phyloP scores from a whole-genome alignment of 2,329 filamentous ascomycete genomes.

The Pezicula neosporulosa region DNA sequence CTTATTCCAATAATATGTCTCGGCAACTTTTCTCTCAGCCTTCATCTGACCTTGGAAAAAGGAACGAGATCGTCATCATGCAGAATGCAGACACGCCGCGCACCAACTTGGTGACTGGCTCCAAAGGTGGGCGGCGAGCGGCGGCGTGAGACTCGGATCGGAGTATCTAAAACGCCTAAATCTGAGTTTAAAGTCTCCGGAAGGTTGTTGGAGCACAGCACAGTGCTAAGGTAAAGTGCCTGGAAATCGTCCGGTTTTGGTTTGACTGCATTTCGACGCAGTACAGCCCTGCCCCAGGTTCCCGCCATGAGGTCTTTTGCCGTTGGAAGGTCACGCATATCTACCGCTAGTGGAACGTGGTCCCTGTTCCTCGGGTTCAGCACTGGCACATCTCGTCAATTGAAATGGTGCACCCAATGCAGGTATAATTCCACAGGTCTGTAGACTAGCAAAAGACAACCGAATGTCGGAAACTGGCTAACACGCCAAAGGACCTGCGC shows the following conservation, averaged over 20 bases:
- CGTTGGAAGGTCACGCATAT: conserved; percentile 12
- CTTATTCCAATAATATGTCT: too few species aligned
- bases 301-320: conserved; percentile 19
- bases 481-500: conserved; percentile 3
- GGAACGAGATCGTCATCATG: too few species aligned
- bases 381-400: conserved; percentile 11
- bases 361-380: conserved; percentile 20
- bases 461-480: background rate
- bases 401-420: conserved; percentile 21
- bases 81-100: too few species aligned
- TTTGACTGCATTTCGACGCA: background rate
- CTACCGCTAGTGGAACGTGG: conserved; percentile 17
- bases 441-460: conserved; percentile 2
- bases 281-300: background rate
- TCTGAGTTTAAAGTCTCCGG: background rate
- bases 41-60: too few species aligned
- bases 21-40: too few species aligned
- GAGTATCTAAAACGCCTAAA: background rate
- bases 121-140: too few species aligned
- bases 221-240: too few species aligned
- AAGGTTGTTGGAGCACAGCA: background rate
- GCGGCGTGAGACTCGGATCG: too few species aligned
- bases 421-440: conserved; percentile 23
- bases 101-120: too few species aligned
- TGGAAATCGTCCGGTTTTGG: background rate